Evolutionary conservation across 2,329 filamentous ascomycete genomes (phyloP).

Genomic region (Neopestalotiopsis clavispora): DNA sequence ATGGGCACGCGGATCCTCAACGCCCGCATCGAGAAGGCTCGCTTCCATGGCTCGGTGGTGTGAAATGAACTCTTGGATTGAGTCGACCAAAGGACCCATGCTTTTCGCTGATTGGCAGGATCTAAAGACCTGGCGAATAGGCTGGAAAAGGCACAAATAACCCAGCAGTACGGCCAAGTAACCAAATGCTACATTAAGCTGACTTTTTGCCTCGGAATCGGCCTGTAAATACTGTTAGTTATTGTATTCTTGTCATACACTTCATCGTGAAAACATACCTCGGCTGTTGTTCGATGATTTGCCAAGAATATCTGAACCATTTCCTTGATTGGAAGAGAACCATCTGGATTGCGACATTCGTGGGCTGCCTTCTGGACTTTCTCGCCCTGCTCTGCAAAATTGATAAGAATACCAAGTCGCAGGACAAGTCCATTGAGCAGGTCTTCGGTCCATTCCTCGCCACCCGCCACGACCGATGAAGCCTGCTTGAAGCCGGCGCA

Average conservation of each 20-base stretch:
- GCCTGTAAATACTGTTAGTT: constrained; percentile 49
- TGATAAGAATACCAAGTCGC: constrained; percentile 82
- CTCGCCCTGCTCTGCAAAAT: constrained; percentile 80
- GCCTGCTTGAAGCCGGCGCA: constrained; percentile 56
- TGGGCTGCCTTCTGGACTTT: constrained; percentile 57
- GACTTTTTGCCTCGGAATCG: constrained; percentile 74
- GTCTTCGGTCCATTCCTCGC: constrained; percentile 52
- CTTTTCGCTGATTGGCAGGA: constrained; percentile 47
- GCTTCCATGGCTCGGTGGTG: constrained; percentile 55
- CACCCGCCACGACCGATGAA: constrained; percentile 51
- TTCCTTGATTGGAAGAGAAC: constrained; percentile 55
- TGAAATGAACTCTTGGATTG: constrained; percentile 59
- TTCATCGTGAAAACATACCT: constrained; percentile 59
- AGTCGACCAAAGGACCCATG: constrained; percentile 51
- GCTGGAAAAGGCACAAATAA: constrained; percentile 70
- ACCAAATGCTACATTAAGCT: constrained; percentile 82
- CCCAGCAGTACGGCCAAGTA: constrained; percentile 86
- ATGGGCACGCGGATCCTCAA: constrained; percentile 37
- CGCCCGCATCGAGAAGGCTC: constrained; percentile 35
- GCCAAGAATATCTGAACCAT: constrained; percentile 71
- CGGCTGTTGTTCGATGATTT: constrained; percentile 66
- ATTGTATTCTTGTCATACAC: not conserved
- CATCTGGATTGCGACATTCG: constrained; percentile 39
- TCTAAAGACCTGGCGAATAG: constrained; percentile 49
- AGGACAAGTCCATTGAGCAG: constrained; percentile 76